Evolutionary conservation across 352 stramenopile genomes (phyloP).

Genomic region (Phytophthora cactorum): DNA sequence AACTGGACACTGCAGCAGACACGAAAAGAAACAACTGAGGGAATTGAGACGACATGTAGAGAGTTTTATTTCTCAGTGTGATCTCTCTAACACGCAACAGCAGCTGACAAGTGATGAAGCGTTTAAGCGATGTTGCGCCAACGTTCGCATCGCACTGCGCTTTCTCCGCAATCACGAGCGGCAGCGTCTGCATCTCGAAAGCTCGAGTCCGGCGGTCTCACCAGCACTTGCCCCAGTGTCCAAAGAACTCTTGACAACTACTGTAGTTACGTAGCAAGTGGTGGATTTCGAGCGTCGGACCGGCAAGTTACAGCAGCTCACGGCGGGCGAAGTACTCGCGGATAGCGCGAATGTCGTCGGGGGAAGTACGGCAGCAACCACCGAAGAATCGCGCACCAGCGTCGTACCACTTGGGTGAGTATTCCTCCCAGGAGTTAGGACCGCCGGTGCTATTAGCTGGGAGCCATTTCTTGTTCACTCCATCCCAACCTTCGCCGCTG

Average conservation of each 20-base stretch:
- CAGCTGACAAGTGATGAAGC: constrained; percentile 18
- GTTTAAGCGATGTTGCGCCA: constrained; percentile 30
- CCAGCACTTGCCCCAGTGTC: constrained; percentile 25
- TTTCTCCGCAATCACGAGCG: constrained; percentile 42
- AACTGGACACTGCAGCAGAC: constrained; percentile 13
- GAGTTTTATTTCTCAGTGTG: constrained; percentile 27
- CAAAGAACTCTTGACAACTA: not conserved
- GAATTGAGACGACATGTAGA: constrained; percentile 39
- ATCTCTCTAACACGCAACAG: constrained; percentile 3
- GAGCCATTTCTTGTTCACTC: constrained; percentile 75
- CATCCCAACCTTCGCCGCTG: constrained; percentile 85
- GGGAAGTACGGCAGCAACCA: constrained; percentile 83
- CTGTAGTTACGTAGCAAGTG: constrained; percentile 24
- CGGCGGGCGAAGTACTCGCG: constrained; percentile 54
- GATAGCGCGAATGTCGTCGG: constrained; percentile 71
- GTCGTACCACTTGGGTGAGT: constrained; percentile 67
- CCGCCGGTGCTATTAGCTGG: constrained; percentile 43
- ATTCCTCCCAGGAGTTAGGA: constrained; percentile 60
- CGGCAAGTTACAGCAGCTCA: constrained; percentile 25
- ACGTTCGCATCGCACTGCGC: constrained; percentile 22
- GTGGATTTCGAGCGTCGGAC: constrained; percentile 24
- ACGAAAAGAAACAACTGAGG: constrained; percentile 32
- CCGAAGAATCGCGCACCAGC: constrained; percentile 80
- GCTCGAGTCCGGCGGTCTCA: constrained; percentile 33
- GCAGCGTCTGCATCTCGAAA: constrained; percentile 21